phyloP scores from a whole-genome alignment of 169 alveolate genomes.

The Cryptosporidium bovis region DNA sequence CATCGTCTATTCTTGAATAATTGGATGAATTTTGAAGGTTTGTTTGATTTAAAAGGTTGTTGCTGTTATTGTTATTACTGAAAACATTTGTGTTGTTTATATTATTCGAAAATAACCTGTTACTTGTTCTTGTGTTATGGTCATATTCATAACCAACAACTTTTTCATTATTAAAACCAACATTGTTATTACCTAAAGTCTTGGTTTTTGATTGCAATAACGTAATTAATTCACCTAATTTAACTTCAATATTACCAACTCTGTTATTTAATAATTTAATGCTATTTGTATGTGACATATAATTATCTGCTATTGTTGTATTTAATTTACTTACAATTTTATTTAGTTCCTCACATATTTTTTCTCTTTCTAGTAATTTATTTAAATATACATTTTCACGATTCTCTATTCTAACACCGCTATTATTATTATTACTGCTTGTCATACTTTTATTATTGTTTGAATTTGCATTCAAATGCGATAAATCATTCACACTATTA shows the following conservation, averaged over 20 bases:
- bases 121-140: not conserved
- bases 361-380: slow-evolving; percentile 36
- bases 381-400: slow-evolving; percentile 43
- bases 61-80: not conserved
- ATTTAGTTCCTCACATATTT: slow-evolving; percentile 35
- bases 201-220: slow-evolving; percentile 19
- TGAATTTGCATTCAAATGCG: no score
- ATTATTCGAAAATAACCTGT: slow-evolving; percentile 17
- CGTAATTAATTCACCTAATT: slow-evolving; percentile 41
- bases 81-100: not conserved
- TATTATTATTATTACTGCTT: not conserved
- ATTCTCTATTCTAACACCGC: slow-evolving; percentile 33
- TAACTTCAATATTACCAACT: slow-evolving; percentile 31
- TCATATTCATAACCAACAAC: not conserved
- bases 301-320: slow-evolving; percentile 5
- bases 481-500: slow-evolving; percentile 39
- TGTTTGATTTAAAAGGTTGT: not conserved
- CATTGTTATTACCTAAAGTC: not conserved
- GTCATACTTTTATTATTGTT: no score
- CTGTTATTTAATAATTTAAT: slow-evolving; percentile 14
- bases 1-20: no score
- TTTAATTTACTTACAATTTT: slow-evolving; percentile 6
- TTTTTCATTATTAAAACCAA: not conserved
- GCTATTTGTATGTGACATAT: slow-evolving; percentile 10
- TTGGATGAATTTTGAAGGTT: not conserved